phyloP scores from a whole-genome alignment of 768 basidiomycete genomes.

The Gloeopeniophorella convolvens region DNA sequence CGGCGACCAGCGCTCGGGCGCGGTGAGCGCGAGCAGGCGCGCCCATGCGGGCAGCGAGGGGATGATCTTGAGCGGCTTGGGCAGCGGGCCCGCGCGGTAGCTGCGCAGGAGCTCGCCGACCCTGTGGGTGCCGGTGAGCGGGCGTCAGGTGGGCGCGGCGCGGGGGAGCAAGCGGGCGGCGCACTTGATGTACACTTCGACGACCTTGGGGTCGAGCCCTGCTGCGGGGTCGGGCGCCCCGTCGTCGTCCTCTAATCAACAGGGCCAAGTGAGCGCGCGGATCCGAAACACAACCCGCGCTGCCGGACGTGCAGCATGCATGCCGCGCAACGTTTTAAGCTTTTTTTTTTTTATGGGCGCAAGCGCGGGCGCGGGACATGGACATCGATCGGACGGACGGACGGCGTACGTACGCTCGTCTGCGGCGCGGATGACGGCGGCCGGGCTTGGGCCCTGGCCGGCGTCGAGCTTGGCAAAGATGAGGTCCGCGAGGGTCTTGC shows the following conservation, averaged over 20 bases:
- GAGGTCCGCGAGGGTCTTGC: conserved; percentile 90
- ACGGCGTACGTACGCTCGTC: no score
- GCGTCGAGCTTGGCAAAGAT: conserved; percentile 90
- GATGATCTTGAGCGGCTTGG: conserved; percentile 97
- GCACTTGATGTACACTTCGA: conserved; percentile 90
- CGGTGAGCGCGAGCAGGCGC: conserved; percentile 86
- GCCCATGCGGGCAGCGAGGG: conserved; percentile 96
- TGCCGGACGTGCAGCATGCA: no score
- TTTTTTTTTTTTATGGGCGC: no score
- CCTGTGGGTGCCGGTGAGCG: conserved; percentile 35
- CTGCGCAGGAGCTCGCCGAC: conserved; percentile 77
- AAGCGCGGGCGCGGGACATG: no score
- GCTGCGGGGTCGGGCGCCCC: conserved; percentile 64
- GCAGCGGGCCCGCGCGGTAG: conserved; percentile 91
- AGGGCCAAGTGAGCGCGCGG: no score
- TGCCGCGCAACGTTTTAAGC: no score
- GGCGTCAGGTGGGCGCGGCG: background rate
- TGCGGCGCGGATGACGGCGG: conserved; percentile 53
- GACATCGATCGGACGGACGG: conserved; percentile 58
- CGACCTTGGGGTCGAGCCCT: conserved; percentile 86
- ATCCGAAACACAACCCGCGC: no score
- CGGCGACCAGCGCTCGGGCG: conserved; percentile 91
- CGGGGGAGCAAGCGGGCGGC: no score
- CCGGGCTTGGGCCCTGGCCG: conserved; percentile 40
- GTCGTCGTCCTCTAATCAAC: conserved; percentile 41